Percentiles rank a stretch among this genome's conserved stretches.
These are phyloP conservation scores for Verticillium dahliae DNA, from an alignment of 2,329 filamentous ascomycete species.

Conservation along the genomic window DNA sequence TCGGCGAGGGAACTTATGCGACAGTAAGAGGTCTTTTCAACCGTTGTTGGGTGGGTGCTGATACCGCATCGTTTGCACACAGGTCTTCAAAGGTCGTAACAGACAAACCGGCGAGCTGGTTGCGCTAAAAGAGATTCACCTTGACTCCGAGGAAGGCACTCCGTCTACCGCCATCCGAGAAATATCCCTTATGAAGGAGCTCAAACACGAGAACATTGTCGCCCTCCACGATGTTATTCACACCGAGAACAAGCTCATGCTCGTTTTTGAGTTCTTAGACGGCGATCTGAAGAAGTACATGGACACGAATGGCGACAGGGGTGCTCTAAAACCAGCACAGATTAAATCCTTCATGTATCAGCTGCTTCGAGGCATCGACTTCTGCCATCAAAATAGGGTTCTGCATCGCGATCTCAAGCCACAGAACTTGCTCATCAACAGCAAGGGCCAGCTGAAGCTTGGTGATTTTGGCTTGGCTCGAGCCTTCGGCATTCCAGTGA, in stretches of 20 bases:
- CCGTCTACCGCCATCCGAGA: constrained; percentile 96
- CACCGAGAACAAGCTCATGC: constrained; percentile 99
- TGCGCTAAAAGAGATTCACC: constrained; percentile 95
- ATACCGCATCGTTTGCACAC: background rate
- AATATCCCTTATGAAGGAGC: constrained; percentile 98
- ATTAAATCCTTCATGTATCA: constrained; percentile 99
- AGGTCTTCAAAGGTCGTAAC: constrained; percentile 99
- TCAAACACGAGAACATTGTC: constrained; percentile 98
- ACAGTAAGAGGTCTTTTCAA: constrained; percentile 57
- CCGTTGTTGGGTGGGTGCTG: background rate
- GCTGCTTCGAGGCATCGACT: constrained; percentile 89
- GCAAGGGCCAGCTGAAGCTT: constrained; percentile 81
- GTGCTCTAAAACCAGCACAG: constrained; percentile 77
- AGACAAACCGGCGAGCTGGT: constrained; percentile 95
- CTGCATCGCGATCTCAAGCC: constrained; percentile 94
- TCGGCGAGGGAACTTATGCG: constrained; percentile 97
- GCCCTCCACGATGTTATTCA: constrained; percentile 97
- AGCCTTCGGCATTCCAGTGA: constrained; percentile 94
- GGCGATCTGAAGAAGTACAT: constrained; percentile 98
- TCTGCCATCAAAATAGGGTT: constrained; percentile 95
- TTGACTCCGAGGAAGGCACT: constrained; percentile 96
- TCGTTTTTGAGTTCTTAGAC: constrained; percentile 99
- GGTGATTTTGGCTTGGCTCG: constrained; percentile 92
- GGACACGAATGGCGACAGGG: constrained; percentile 86
- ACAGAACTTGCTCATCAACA: constrained; percentile 93